Evolutionary conservation across 768 basidiomycete species (phyloP).

Genomic region (Cyclocybe aegerita): DNA sequence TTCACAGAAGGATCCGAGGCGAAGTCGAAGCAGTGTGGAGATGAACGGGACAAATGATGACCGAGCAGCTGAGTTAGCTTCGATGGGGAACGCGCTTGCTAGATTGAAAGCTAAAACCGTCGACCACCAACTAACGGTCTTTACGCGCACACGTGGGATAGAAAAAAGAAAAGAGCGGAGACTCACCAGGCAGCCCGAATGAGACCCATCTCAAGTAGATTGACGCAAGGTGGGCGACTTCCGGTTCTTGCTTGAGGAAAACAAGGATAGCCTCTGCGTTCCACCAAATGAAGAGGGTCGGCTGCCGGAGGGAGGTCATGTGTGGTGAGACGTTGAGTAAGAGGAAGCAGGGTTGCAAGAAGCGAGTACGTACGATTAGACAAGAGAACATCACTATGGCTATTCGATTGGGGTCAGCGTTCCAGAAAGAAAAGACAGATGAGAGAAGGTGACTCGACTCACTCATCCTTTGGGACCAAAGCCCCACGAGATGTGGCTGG

Average conservation of each 20-base stretch:
- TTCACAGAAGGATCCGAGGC: not conserved
- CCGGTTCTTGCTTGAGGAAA: conserved; percentile 74
- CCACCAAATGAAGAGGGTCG: conserved; percentile 73
- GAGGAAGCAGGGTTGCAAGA: conserved; percentile 5
- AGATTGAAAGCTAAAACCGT: too few species aligned
- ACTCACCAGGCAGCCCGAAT: conserved; percentile 71
- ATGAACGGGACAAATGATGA: too few species aligned
- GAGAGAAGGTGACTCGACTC: conserved; percentile 24
- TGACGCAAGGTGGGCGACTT: conserved; percentile 76
- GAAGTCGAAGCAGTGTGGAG: too few species aligned
- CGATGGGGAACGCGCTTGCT: too few species aligned
- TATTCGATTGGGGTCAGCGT: conserved; percentile 21
- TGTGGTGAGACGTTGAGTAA: conserved; percentile 4
- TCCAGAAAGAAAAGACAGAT: not conserved
- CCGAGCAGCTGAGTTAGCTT: too few species aligned
- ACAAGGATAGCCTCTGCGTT: conserved; percentile 81
- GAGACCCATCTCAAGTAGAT: conserved; percentile 76
- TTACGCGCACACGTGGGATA: too few species aligned
- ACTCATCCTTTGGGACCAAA: conserved; percentile 92
- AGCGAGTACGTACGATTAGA: conserved; percentile 52
- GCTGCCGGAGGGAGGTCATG: conserved; percentile 37
- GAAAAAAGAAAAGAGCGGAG: conserved; percentile 5
- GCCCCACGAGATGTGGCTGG: conserved; percentile 79
- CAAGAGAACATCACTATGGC: conserved; percentile 59
- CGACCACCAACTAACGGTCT: too few species aligned